Base-by-base conservation (phyloP, 2,329 filamentous ascomycete genomes). In the Grosmannia serpens region DNA sequence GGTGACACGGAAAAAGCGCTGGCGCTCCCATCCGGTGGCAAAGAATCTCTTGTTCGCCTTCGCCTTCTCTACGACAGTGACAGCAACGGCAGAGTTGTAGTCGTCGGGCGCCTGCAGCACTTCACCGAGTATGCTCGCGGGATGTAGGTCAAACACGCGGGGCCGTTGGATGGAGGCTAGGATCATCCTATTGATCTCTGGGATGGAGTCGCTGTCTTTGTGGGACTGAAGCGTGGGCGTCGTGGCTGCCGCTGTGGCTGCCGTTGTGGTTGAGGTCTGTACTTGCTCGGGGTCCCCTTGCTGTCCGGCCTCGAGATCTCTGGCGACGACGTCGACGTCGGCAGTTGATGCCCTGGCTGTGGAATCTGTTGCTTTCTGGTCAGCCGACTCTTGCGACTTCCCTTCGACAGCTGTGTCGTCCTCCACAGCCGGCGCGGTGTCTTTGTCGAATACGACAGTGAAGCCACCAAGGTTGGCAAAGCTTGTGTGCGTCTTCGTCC, bases 381-480 rank as follows among this genome's bases (percentile, higher is more conserved):
- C 10, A 35, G 33, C 33, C 38, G n/a, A 10, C 2, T 22, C 27
- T 53, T 53, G 11, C 26, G 26, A 6, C 11, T 22, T 35, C 17
- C 2, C 10, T 17, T 6, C 5, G 1, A 2, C 20, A 3, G n/a
- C 27, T 24, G 2, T 26, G 17, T 5, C 17, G 8, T 35, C 29
- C 11, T 38, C 29, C 15, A 4, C 22, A 17, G 38, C 24, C 24
- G 53, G 41, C 20, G 27, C 11, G 2, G 54, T 56, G 11, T 20
- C 5, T 10, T 46, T 20, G n/a, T 20, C 41, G 22, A 59, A 59
- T 9, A 44, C 41, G 13, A 61, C n/a, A 7, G 52, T 31, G 35
- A 61, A 57, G 10, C 60, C 60, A 3, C 60, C 60, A 46, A 65
- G 59, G 46, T 65, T 60, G 22, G 61, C 61, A 26, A 62, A 58